phyloP scores from a whole-genome alignment of 2,329 filamentous ascomycete genomes.

The Penicillium oxalicum region DNA sequence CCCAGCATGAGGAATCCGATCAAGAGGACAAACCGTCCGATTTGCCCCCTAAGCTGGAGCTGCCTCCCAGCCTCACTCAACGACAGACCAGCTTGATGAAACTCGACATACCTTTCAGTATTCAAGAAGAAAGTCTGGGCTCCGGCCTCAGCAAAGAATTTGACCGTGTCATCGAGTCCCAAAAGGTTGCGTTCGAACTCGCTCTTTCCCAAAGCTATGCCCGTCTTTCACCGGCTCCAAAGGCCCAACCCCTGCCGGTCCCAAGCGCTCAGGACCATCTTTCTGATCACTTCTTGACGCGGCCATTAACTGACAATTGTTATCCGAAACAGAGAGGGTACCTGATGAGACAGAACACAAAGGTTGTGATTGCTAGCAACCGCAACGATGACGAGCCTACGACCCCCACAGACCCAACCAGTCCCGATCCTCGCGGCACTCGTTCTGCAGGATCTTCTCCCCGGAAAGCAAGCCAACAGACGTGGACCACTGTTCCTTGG shows the following conservation, averaged over 20 bases:
- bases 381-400: constrained; percentile 54
- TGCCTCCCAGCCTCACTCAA: constrained; percentile 37
- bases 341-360: constrained; percentile 97
- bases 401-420: constrained; percentile 22
- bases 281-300: constrained; percentile 16
- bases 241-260: constrained; percentile 8
- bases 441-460: constrained; percentile 64
- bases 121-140: constrained; percentile 61
- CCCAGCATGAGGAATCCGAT: constrained; percentile 11
- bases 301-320: constrained; percentile 57
- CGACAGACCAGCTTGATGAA: constrained; percentile 71
- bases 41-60: constrained; percentile 12
- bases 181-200: constrained; percentile 73
- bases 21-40: constrained; percentile 10
- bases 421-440: constrained; percentile 38
- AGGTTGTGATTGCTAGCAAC: constrained; percentile 85
- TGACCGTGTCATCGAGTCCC: constrained; percentile 86
- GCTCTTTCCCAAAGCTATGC: constrained; percentile 37
- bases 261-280: constrained; percentile 19
- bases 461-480: constrained; percentile 75
- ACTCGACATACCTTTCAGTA: constrained; percentile 72
- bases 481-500: constrained; percentile 97
- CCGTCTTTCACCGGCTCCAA: constrained; percentile 7
- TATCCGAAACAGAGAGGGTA: constrained; percentile 81
- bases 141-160: constrained; percentile 89